A percentile compares a stretch with the other conserved stretches of the same genome.
phyloP scores from a whole-genome alignment of 139 green algal species.

The Chlamydomonas incerta region DNA sequence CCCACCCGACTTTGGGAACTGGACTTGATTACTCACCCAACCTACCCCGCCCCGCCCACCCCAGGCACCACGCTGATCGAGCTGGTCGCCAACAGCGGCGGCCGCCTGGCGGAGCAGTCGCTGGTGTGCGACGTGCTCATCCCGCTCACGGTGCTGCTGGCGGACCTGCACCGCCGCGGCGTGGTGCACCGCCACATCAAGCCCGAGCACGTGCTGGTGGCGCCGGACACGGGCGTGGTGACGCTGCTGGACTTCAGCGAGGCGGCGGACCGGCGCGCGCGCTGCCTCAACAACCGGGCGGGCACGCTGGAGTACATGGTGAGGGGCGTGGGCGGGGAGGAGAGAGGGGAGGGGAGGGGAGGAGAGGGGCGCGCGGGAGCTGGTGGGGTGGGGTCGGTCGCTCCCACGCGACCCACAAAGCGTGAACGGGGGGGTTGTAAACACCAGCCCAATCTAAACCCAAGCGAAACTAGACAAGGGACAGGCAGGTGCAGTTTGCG shows the following conservation, averaged over 20 bases:
- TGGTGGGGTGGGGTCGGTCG: too few species aligned
- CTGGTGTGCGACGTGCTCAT: conserved; percentile 52
- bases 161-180: conserved; percentile 52
- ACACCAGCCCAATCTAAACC: too few species aligned
- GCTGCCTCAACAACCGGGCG: conserved; percentile 55
- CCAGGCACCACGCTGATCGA: conserved; percentile 64
- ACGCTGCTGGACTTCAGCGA: conserved; percentile 63
- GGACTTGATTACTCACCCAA: too few species aligned
- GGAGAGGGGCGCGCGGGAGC: too few species aligned
- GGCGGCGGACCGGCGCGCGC: conserved; percentile 18
- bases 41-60: neutral
- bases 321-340: too few species aligned
- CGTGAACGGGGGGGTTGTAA: too few species aligned
- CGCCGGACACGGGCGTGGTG: conserved; percentile 14
- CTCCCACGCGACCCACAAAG: too few species aligned
- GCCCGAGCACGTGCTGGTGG: conserved; percentile 72
- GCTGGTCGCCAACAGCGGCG: conserved; percentile 54
- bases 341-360: too few species aligned
- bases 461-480: too few species aligned
- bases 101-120: conserved; percentile 51
- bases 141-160: conserved; percentile 53
- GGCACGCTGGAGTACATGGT: conserved; percentile 61
- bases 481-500: too few species aligned
- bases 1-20: too few species aligned
- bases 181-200: conserved; percentile 73